These are phyloP conservation scores for Aureobasidium namibiae DNA, from an alignment of 2,329 filamentous ascomycete species.

Conservation along the genomic window DNA sequence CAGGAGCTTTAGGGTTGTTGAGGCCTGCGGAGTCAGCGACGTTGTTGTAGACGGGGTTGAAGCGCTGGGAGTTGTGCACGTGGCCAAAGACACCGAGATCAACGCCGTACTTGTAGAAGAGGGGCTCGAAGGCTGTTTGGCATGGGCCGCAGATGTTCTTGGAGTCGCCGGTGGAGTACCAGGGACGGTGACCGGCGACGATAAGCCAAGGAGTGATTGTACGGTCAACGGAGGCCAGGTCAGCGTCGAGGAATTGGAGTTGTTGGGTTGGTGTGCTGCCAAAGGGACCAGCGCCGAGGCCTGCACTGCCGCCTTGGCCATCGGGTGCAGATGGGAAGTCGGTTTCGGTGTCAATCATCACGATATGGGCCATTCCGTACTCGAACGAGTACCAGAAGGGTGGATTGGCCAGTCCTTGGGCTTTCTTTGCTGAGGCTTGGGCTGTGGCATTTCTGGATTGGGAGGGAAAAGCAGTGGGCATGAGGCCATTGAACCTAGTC, in stretches of 20 bases:
- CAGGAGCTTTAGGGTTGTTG: conserved; percentile 44
- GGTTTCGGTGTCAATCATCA: conserved; percentile 51
- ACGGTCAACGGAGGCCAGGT: conserved; percentile 50
- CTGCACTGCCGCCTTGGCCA: conserved; percentile 31
- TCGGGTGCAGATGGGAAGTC: conserved; percentile 47
- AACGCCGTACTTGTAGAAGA: conserved; percentile 50
- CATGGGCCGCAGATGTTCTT: conserved; percentile 37
- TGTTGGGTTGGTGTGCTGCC: conserved; percentile 40
- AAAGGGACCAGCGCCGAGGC: conserved; percentile 43
- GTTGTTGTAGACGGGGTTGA: conserved; percentile 30
- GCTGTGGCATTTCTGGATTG: conserved; percentile 37
- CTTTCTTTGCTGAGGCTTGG: conserved; percentile 38
- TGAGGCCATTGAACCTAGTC: conserved; percentile 41
- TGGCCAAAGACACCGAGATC: conserved; percentile 51
- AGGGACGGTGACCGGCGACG: conserved; percentile 37
- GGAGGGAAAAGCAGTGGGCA: conserved; percentile 45
- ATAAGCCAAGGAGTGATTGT: conserved; percentile 47
- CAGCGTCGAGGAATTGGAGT: conserved; percentile 46
- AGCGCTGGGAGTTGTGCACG: conserved; percentile 51
- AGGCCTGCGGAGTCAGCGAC: conserved; percentile 34
- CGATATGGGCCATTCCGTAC: conserved; percentile 48
- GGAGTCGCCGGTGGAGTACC: conserved; percentile 26
- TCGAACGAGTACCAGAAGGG: conserved; percentile 49
- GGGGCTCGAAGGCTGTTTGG: conserved; percentile 44
- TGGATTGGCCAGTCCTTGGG: conserved; percentile 38